phyloP scores from a whole-genome alignment of 306 rosid genomes.

The Prunus armeniaca region DNA sequence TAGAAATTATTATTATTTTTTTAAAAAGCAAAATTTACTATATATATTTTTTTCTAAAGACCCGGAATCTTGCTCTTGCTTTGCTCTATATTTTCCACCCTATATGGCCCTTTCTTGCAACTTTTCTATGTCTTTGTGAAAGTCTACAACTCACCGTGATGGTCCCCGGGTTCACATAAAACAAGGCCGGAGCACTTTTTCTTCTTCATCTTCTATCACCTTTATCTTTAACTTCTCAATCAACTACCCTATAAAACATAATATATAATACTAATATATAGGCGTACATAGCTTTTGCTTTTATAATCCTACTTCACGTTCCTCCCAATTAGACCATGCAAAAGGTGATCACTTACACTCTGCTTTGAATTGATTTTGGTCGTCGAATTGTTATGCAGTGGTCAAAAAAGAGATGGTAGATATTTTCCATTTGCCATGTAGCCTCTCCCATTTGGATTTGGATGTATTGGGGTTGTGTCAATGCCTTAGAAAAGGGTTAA shows the following conservation, averaged over 20 bases:
- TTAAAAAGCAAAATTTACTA: no score
- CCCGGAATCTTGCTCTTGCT: conserved; percentile 38
- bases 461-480: no score
- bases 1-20: no score
- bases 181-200: conserved; percentile 33
- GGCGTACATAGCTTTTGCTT: conserved; percentile 8
- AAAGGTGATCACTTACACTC: not conserved
- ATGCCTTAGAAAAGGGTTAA: not conserved
- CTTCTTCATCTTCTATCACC: not conserved
- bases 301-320: not conserved
- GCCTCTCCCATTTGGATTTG: not conserved
- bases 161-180: conserved; percentile 51
- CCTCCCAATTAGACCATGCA: conserved; percentile 29
- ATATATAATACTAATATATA: not conserved
- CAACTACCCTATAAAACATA: conserved; percentile 14
- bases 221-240: conserved; percentile 37
- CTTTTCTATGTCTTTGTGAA: conserved; percentile 4
- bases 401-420: conserved; percentile 46
- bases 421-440: conserved; percentile 15
- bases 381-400: conserved; percentile 34
- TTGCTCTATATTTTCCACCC: conserved; percentile 11
- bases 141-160: conserved; percentile 58
- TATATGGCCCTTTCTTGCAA: conserved; percentile 9
- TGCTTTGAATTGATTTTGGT: conserved; percentile 6
- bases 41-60: not conserved